These are phyloP conservation scores for Coniella lustricola DNA, from an alignment of 2,329 filamentous ascomycete genomes.

Conservation along the genomic window DNA sequence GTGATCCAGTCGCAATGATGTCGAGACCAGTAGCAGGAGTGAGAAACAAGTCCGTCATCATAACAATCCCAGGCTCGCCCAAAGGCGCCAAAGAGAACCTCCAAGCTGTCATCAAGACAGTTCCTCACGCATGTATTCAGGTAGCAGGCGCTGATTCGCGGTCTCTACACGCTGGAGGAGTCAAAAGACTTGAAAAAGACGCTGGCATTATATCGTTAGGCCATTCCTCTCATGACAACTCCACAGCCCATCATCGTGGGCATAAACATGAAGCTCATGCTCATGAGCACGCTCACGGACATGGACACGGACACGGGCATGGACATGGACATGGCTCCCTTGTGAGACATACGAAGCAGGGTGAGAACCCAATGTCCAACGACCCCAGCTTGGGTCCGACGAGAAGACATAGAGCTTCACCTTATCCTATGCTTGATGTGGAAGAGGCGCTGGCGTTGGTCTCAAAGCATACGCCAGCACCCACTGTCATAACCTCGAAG, in stretches of 20 bases:
- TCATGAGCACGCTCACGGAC: conserved; percentile 31
- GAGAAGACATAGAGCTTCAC: conserved; percentile 73
- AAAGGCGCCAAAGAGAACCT: conserved; percentile 95
- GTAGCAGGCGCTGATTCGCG: conserved; percentile 78
- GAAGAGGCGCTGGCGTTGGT: conserved; percentile 72
- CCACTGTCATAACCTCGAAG: conserved; percentile 47
- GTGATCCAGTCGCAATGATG: conserved; percentile 81
- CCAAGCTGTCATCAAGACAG: conserved; percentile 76
- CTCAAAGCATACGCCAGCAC: conserved; percentile 61
- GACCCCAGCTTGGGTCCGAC: conserved; percentile 56
- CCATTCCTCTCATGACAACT: conserved; percentile 30
- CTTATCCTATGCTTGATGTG: conserved; percentile 87
- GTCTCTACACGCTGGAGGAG: conserved; percentile 68
- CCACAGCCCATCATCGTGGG: conserved; percentile 46
- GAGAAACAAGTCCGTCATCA: conserved; percentile 69
- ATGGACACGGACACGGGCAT: conserved; percentile 49
- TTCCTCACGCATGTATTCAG: conserved; percentile 92
- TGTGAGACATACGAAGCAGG: conserved; percentile 64
- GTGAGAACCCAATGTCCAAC: conserved; percentile 51
- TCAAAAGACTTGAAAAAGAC: conserved; percentile 77
- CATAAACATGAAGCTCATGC: conserved; percentile 32
- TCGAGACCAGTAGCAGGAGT: conserved; percentile 87
- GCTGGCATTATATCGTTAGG: conserved; percentile 52
- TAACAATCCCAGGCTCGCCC: conserved; percentile 89
- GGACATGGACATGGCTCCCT: conserved; percentile 57